A percentile compares a stretch with the other conserved stretches of the same genome.
Conservation (phyloP, 2,329 filamentous ascomycete genomes). For the Apiospora saccharicola region DNA sequence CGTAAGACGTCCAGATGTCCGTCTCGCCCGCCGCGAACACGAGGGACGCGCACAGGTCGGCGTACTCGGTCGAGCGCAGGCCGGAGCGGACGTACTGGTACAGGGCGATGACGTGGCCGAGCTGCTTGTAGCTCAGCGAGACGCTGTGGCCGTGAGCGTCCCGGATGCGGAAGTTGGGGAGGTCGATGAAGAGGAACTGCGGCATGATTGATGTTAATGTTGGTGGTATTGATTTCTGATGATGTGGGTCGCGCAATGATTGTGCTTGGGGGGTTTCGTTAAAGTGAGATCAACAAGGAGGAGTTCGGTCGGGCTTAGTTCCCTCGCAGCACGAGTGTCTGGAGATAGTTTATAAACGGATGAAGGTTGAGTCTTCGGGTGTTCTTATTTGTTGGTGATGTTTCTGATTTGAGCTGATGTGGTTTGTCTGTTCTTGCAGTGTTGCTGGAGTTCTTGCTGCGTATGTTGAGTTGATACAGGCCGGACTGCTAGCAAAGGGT, state of each 20-base stretch:
- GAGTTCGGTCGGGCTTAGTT: too few relatives aligned
- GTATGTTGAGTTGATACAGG: neutral
- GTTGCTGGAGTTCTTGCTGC: neutral
- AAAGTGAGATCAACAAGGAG: too few relatives aligned
- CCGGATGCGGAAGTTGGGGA: constrained; percentile 41
- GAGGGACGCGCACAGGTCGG: constrained; percentile 37
- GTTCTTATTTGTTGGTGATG: neutral
- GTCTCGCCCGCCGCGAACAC: constrained; percentile 42
- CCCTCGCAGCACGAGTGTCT: too few relatives aligned
- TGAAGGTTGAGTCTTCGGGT: too few relatives aligned
- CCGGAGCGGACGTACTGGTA: constrained; percentile 39
- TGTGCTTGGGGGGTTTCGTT: too few relatives aligned
- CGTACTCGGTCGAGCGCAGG: constrained; percentile 33
- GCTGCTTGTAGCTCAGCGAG: constrained; percentile 34
- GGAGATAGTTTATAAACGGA: too few relatives aligned
- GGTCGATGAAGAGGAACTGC: constrained; percentile 43
- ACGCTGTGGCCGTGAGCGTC: constrained; percentile 36
- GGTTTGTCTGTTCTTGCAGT: neutral
- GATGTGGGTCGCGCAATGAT: too few relatives aligned
- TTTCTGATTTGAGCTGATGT: neutral
- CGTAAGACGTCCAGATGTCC: constrained; percentile 38
- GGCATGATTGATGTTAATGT: constrained; percentile 30
- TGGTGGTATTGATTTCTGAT: neutral
- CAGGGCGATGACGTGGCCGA: constrained; percentile 35
- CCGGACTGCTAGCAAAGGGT: neutral